Evolutionary conservation across 192 early-diverging fungal species (phyloP).

Genomic region (Backusella australiensis): DNA sequence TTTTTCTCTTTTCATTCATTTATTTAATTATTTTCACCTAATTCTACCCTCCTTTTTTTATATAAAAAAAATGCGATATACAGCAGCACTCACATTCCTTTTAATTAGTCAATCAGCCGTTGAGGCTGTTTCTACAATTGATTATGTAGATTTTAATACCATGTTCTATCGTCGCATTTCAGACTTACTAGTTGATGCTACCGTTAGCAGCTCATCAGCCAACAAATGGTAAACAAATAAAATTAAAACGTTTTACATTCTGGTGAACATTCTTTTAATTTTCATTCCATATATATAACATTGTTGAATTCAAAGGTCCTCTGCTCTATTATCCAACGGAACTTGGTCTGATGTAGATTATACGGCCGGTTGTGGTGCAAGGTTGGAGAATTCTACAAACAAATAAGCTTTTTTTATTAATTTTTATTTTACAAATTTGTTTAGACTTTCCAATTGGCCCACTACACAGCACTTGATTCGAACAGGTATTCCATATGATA

Average conservation of each 20-base stretch:
- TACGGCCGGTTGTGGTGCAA: slow-evolving; percentile 14
- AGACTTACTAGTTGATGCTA: neutral
- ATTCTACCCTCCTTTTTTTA: neutral
- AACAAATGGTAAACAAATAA: neutral
- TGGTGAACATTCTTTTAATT: neutral
- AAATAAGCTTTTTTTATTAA: neutral
- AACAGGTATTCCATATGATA: neutral
- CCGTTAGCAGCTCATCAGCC: neutral
- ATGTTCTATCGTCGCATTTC: neutral
- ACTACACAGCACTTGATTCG: slow-evolving; percentile 18
- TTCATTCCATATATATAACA: neutral
- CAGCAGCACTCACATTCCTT: neutral
- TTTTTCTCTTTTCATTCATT: neutral
- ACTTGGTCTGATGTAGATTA: slow-evolving; percentile 23
- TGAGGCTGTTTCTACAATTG: neutral
- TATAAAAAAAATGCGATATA: neutral
- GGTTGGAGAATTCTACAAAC: neutral
- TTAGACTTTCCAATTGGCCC: slow-evolving; percentile 24
- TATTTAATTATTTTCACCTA: neutral
- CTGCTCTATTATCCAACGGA: neutral
- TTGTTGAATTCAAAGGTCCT: neutral
- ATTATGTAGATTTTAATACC: neutral
- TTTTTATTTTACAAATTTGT: neutral
- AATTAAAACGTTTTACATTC: neutral
- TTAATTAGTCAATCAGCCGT: neutral